Percentiles rank a stretch among this genome's conserved stretches.
These are phyloP conservation scores for Annona squamosa DNA, from an alignment of 164 flowering plant species.

Conservation along the genomic window DNA sequence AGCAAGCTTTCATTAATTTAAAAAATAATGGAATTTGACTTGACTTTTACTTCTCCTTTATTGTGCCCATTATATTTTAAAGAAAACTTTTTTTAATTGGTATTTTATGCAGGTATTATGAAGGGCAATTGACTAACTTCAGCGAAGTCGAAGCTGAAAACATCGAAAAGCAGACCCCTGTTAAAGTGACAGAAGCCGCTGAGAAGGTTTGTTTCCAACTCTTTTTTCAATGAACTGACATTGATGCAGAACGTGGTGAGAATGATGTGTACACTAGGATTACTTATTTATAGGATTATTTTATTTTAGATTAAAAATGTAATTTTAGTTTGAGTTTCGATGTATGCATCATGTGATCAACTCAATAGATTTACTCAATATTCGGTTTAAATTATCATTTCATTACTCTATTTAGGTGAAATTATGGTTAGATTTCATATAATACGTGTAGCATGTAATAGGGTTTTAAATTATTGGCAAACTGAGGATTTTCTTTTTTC, in stretches of 20 bases:
- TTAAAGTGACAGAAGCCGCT: conserved; percentile 69
- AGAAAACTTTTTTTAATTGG: background rate
- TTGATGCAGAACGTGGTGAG: background rate
- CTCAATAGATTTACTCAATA: no score
- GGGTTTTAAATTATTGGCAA: no score
- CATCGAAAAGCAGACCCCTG: conserved; percentile 27
- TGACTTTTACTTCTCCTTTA: background rate
- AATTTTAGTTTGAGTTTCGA: no score
- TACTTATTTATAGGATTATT: no score
- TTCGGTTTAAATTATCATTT: no score
- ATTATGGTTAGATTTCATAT: no score
- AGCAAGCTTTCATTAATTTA: background rate
- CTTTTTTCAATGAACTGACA: background rate
- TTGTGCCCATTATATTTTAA: background rate
- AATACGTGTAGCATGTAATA: no score
- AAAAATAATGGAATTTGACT: background rate
- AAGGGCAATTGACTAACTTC: conserved; percentile 69
- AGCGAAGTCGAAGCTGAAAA: conserved; percentile 56
- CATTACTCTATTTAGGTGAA: no score
- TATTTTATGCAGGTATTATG: conserved; percentile 60
- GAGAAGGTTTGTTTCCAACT: conserved; percentile 49
- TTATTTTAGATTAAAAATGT: no score
- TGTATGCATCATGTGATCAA: no score
- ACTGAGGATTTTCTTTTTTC: no score
- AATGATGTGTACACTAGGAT: no score